Evolutionary conservation across 2,329 filamentous ascomycete species (phyloP).

Genomic region (Apiospora rasikravindrae): DNA sequence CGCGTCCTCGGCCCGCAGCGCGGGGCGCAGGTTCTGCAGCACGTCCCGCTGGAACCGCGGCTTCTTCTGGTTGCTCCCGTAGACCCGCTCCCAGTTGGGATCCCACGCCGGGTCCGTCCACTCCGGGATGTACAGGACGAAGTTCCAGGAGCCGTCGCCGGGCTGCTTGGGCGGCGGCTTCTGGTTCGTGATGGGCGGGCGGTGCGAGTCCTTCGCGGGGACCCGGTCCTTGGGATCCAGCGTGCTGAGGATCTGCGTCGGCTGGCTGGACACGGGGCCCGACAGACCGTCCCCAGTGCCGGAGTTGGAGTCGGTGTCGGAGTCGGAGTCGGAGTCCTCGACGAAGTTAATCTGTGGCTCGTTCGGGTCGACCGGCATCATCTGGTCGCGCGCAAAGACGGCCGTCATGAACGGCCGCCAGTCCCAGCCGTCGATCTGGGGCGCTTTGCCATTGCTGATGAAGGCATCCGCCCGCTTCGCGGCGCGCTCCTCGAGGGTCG

Average conservation of each 20-base stretch:
- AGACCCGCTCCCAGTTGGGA: constrained; percentile 1
- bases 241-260: neutral
- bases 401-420: neutral
- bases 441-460: neutral
- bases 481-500: neutral
- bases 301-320: neutral
- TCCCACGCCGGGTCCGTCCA: constrained; percentile 33
- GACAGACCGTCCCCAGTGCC: neutral
- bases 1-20: constrained; percentile 30
- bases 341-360: neutral
- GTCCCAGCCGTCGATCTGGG: neutral
- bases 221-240: neutral
- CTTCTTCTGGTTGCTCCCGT: constrained; percentile 1
- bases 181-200: too few species aligned
- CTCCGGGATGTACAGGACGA: constrained; percentile 32
- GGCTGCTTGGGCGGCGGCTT: neutral
- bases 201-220: neutral
- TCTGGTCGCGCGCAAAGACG: neutral
- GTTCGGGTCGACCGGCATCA: neutral
- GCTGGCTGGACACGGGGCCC: neutral
- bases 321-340: neutral
- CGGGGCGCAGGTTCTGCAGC: constrained; percentile 27
- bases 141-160: constrained; percentile 24
- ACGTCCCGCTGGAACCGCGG: constrained; percentile 21
- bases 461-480: neutral